Evolutionary conservation across 148 eudicot species (phyloP), one percentile per base, ranked within the genome.

Genomic region (Rhododendron williamsianum): DNA sequence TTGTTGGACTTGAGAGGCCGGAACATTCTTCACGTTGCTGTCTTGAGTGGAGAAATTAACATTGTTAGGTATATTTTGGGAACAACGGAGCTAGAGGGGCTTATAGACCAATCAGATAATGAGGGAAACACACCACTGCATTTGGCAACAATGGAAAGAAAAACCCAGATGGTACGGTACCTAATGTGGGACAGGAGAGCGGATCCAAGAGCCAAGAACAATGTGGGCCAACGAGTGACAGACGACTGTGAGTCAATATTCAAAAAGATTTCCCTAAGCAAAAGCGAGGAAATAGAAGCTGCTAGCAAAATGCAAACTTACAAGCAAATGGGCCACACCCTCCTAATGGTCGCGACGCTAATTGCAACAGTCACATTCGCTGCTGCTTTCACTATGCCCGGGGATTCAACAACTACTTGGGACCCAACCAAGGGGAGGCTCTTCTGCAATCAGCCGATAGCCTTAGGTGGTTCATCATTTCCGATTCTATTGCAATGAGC

Each of bases 331-430:
- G 69, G 81, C 5, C 51, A 58, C 56, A 84, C 81, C 48, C 43
- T 84, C 35, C 19, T 76, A n/a, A 63, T 84, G 67, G 86, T 84
- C 0, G 86, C 81, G 3, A 60, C 81, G 4, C 81, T 84, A 0
- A 74, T 84, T 1, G 86, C 86, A 12, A 77, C 86, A 19, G 80
- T 84, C 18, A 84, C 81, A 35, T 84, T 84, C 43, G 43, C 69
- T 16, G 86, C 86, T 25, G 86, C 86, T 27, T 84, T 84, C 86
- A 84, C 86, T 38, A 84, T 84, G 21, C 86, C 82, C 1, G 74
- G 84, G 84, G 84, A 46, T 82, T 16, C 36, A 63, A 65, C 54
- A 60, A 63, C 51, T 1, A 43, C 52, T 1, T 4, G 7, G 84
- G 52, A 19, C 46, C 82, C 43, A 0, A 52, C 43, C 82, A 80